Conservation (phyloP, 225 moss, liverwort and hornwort species). For the Pleurozium schreberi region DNA sequence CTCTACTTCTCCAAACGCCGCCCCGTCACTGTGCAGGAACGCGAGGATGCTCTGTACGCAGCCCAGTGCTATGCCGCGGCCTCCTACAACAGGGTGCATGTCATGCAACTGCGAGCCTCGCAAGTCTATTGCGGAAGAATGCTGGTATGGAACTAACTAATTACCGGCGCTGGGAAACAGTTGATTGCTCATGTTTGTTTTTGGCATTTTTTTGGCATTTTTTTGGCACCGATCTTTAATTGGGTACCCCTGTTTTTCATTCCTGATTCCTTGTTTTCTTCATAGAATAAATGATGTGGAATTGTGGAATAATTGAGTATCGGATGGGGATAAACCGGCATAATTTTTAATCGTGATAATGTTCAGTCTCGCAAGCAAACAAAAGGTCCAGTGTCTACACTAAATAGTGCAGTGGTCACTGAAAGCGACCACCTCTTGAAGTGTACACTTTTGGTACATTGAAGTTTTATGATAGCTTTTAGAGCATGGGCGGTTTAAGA, state of each 20-base stretch:
- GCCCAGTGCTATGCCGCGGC: not conserved
- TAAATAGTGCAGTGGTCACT: too few relatives aligned
- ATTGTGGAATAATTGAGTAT: too few relatives aligned
- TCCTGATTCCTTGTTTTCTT: not conserved
- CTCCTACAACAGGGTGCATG: not conserved
- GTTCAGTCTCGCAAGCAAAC: too few relatives aligned
- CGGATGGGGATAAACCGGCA: too few relatives aligned
- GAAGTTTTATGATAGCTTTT: too few relatives aligned
- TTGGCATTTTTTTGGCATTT: not conserved
- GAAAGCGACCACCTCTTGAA: too few relatives aligned
- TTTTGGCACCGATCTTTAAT: not conserved
- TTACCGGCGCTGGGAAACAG: too few relatives aligned
- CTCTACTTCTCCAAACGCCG: not conserved
- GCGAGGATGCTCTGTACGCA: not conserved
- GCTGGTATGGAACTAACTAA: not conserved
- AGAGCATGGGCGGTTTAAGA: too few relatives aligned
- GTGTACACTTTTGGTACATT: too few relatives aligned
- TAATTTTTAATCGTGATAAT: too few relatives aligned
- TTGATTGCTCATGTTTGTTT: not conserved
- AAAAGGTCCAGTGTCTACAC: too few relatives aligned
- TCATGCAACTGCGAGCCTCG: not conserved
- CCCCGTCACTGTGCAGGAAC: not conserved
- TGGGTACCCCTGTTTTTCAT: not conserved
- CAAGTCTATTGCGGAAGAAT: not conserved
- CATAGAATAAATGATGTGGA: not conserved